Base-by-base conservation (phyloP, 208 protist genomes). In the Endotrypanum monterogeii region DNA sequence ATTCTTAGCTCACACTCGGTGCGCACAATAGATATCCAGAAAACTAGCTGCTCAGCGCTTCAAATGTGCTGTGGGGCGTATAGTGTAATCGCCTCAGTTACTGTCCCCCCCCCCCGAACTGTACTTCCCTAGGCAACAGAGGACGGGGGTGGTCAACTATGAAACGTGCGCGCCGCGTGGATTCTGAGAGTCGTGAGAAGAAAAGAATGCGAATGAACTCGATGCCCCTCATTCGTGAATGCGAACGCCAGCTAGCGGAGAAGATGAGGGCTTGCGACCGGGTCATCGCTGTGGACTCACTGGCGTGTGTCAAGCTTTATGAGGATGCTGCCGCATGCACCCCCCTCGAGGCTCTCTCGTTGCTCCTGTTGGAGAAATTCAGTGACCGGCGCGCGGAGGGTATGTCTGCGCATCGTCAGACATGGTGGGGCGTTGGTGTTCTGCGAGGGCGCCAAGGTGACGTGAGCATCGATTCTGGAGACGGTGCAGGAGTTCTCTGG, bases 401-500 rank as follows among this genome's bases (percentile, higher is more conserved):
- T 20, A 37, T 56, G 65, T 32, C n/a, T 1, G 28, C 25, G 25
- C 65, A 70, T 55, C 65, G 65, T 1, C 32, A 23, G 32, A 70
- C 46, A 28, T 56, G 44, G 48, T 70, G 25, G 25, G 65, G 65
- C 25, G 52, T 70, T 35, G 65, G 65, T 20, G 46, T 70, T 57
- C 46, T 70, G 44, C 48, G 50, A 16, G 23, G 65, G 25, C 28
- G 46, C n/a, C 20, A 65, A 37, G 46, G 58, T 28, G 58, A 65
- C 37, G 58, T 65, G 9, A 23, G 20, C 58, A 46, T 46, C 58
- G 25, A 48, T 37, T 39, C 8, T 65, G 65, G 30, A 35, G 48
- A 37, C 18, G 65, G 65, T 20, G 65, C 16, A 44, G n/a, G 41
- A 1, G 65, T 70, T 3, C 30, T 70, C 14, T 70, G 65, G 65